Base-by-base conservation (phyloP, 2,329 filamentous ascomycete genomes). In the Diplodia scrobiculata region DNA sequence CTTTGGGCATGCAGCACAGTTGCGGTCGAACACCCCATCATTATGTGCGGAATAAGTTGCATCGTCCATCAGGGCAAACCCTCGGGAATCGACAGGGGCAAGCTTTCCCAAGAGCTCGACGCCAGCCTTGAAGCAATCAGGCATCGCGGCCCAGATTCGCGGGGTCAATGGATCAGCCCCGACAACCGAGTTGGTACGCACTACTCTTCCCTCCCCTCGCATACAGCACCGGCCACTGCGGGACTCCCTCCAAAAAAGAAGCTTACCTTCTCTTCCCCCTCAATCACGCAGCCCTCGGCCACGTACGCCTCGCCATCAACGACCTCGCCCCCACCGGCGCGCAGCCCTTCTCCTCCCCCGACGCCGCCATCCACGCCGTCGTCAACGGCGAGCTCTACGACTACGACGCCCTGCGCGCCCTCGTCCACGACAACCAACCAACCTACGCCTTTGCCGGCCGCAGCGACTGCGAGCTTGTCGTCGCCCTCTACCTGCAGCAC, bases 341-440 rank as follows among this genome's bases (percentile, higher is more conserved):
- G n/a, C 73, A 74, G 25, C 72, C 72, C n/a, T 71, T 74, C 41
- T 72, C 73, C 55, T 68, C 70, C 55, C 29, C 36, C 2, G 66
- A 69, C 11, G 27, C 25, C 4, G 48, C 52, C 5, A 65, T 87
- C 19, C 84, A 86, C 71, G 84, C 83, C 1, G 80, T 87, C n/a
- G 82, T 87, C 27, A 86, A 85, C 67, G 84, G 85, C 32, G 84
- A 87, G 71, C 77, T 87, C n/a, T 87, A 87, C 71, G 82, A 84
- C 69, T 77, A 81, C 66, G 81, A 84, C 58, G 70, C 73, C 11
- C 76, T 84, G 13, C 78, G 82, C 27, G 69, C 69, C 6, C 70
- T 77, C 11, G 72, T 81, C 21, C 66, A 70, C n/a, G 67, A 77
- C 1, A 3, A 36, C 11, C 5, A 9, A 2, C 75, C 75, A 58